Conservation (phyloP, 83 land plant species). For the Picea engelmannii region DNA sequence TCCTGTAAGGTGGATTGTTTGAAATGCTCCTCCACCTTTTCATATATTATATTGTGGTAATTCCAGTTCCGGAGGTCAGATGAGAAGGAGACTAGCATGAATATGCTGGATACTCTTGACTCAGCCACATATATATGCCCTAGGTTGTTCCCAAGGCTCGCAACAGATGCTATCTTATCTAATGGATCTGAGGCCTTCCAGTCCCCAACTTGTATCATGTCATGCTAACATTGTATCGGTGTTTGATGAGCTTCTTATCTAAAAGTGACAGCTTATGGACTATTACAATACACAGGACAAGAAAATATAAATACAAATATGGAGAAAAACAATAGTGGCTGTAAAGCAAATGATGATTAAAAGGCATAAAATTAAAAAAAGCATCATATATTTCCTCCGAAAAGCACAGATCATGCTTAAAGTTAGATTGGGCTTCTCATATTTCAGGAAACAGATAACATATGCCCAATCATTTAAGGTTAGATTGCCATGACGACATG, state of each 20-base stretch:
- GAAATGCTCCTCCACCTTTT: no score
- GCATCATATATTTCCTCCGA: not conserved
- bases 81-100: no score
- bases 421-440: not conserved
- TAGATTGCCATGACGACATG: not conserved
- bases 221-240: not conserved
- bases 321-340: not conserved
- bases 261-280: not conserved
- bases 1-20: no score
- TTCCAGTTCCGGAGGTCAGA: no score
- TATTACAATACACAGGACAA: not conserved
- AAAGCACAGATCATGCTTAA: not conserved
- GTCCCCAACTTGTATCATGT: not conserved
- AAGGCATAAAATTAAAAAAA: not conserved
- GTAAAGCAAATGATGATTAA: not conserved
- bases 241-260: not conserved
- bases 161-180: not conserved
- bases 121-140: not conserved
- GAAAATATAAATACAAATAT: not conserved
- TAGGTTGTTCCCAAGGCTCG: not conserved
- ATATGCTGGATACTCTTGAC: no score
- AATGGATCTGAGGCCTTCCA: not conserved
- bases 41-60: no score
- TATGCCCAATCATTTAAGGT: not conserved
- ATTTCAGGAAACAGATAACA: not conserved